Base-by-base conservation (phyloP, 2,329 filamentous ascomycete species). In the Microcyclosporella mali region DNA sequence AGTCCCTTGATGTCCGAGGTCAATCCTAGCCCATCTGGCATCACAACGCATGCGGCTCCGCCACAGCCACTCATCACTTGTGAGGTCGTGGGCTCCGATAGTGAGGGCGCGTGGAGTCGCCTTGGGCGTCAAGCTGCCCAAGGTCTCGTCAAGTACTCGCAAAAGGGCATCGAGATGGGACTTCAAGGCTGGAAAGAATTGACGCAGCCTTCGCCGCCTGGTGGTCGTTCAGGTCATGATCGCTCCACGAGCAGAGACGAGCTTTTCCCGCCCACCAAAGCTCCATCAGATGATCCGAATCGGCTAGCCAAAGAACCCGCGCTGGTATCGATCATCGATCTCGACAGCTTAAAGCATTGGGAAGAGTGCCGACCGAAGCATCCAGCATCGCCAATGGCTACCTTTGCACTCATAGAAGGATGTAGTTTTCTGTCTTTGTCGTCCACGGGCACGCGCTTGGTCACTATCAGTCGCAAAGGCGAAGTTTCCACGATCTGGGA, bases 401-500 rank as follows among this genome's bases (percentile, higher is more conserved):
- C 84, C 0, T 89, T 92, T 56, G 73, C 75, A 21, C 73, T 83
- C 2, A 77, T 80, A 1, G 74, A 85, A 12, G 87, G 87, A 7
- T 90, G 85, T 63, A 90, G 85, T 60, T 88, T 85, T 59, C 61
- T 92, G 25, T 88, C 85, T 0, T 85, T 94, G 51, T 81, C 85
- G 1, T 85, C 85, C 0, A 79, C 78, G 6, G 85, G 85, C 0
- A 64, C 89, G 18, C 79, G 78, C 39, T 71, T 94, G 9, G 83
- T 92, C 64, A 88, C 84, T 0, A 84, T 84, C 6, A 90, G 84
- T 64, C 84, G 75, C 57, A 89, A 88, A 61, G 86, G 86, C n/a
- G 87, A 94, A 57, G 76, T 86, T 4, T 84, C 88, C 58, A 84
- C 80, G 6, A 79, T 90, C 1, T 92, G 86, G 86, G 85, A 90